Percentiles rank a stretch among this genome's conserved stretches.
These are phyloP conservation scores for Schizophyllum commune DNA, from an alignment of 1,284 basidiomycete genomes.

Conservation along the genomic window DNA sequence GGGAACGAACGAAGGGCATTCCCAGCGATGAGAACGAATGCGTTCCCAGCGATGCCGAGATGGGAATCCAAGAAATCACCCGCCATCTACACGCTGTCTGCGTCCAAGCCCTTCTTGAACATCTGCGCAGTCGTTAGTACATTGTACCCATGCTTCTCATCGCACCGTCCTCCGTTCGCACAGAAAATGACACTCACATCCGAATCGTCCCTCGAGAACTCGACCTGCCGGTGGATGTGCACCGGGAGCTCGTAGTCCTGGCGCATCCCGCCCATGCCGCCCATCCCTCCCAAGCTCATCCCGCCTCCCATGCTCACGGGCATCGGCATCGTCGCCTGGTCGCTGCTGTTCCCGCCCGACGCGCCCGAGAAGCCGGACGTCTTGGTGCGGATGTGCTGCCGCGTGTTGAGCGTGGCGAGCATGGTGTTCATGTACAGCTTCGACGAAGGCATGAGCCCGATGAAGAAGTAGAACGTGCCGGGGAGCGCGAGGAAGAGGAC, in stretches of 20 bases:
- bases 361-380: neutral
- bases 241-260: neutral
- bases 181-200: neutral
- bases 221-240: neutral
- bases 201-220: neutral
- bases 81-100: neutral
- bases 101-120: neutral
- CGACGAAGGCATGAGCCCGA: conserved; percentile 15
- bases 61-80: neutral
- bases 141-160: no score
- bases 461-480: conserved; percentile 18
- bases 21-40: neutral
- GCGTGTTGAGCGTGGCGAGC: conserved; percentile 17
- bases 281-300: no score
- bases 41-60: neutral
- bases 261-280: neutral
- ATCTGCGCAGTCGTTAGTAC: neutral
- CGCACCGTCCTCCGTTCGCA: no score
- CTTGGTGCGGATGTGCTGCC: conserved; percentile 10
- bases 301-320: no score
- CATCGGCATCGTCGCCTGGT: neutral
- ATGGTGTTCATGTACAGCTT: conserved; percentile 22
- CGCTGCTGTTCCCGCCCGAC: neutral
- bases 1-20: neutral
- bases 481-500: conserved; percentile 18